phyloP scores from a whole-genome alignment of 2,329 filamentous ascomycete species.

The Cadophora sp. region DNA sequence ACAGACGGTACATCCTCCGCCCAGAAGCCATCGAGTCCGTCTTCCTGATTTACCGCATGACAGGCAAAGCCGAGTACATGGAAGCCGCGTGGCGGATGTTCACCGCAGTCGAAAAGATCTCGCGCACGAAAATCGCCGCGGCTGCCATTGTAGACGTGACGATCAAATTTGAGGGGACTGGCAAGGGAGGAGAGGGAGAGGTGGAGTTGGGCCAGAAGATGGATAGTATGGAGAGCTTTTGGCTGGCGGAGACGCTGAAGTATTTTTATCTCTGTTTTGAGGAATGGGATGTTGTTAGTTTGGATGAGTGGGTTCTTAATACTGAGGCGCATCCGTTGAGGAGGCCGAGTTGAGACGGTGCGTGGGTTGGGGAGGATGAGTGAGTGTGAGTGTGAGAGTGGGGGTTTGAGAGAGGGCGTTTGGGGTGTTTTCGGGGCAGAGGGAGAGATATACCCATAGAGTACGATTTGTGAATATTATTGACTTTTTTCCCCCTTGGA shows the following conservation, averaged over 20 bases:
- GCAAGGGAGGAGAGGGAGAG: slow-evolving; percentile 45
- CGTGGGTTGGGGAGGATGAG: not conserved
- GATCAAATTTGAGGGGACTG: slow-evolving; percentile 44
- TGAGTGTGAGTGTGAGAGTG: too few relatives aligned
- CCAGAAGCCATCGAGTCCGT: slow-evolving; percentile 73
- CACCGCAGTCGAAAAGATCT: slow-evolving; percentile 51
- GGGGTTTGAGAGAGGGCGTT: not conserved
- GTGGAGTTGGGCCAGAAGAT: slow-evolving; percentile 38
- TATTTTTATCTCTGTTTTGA: slow-evolving; percentile 63
- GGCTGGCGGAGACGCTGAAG: slow-evolving; percentile 71
- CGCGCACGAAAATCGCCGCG: slow-evolving; percentile 51
- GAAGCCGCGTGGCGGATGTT: slow-evolving; percentile 59
- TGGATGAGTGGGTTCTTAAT: slow-evolving; percentile 65
- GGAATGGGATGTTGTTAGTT: slow-evolving; percentile 58
- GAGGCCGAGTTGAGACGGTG: slow-evolving; percentile 29
- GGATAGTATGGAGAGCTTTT: slow-evolving; percentile 66
- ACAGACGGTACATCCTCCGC: slow-evolving; percentile 57
- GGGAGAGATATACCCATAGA: slow-evolving; percentile 3
- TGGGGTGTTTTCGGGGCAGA: not conserved
- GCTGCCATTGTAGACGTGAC: slow-evolving; percentile 52
- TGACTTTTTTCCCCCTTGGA: not conserved
- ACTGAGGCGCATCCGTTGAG: slow-evolving; percentile 45
- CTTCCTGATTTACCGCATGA: slow-evolving; percentile 60
- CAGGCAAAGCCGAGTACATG: slow-evolving; percentile 45
- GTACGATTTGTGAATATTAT: not conserved